Conservation (phyloP, 1,139 yeast genomes). For the Protomyces macrosporus region DNA sequence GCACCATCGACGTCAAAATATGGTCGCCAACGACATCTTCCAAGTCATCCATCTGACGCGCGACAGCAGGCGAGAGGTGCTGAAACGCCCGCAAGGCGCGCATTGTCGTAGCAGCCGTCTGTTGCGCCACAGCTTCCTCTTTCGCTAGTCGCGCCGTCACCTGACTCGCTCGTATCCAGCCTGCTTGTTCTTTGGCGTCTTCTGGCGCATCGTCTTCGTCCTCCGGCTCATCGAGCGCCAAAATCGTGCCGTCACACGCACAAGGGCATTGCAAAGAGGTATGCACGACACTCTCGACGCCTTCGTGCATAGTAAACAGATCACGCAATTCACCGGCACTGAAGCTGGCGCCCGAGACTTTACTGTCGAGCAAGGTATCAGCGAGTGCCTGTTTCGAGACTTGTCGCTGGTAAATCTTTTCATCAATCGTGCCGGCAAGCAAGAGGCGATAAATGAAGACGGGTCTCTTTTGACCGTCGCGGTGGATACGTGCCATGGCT, state of each 20-base stretch:
- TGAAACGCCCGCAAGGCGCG: background rate
- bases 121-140: background rate
- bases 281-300: conserved; percentile 68
- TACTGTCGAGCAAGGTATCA: conserved; percentile 61
- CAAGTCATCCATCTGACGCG: background rate
- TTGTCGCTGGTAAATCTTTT: conserved; percentile 91
- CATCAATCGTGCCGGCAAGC: conserved; percentile 85
- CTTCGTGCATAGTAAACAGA: conserved; percentile 56
- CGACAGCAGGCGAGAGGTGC: background rate
- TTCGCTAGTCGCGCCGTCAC: background rate
- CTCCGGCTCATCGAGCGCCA: background rate
- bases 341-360: conserved; percentile 37
- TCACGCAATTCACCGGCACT: conserved; percentile 61
- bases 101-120: background rate
- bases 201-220: background rate
- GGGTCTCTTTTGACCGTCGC: conserved; percentile 82
- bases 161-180: background rate
- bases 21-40: background rate
- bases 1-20: background rate
- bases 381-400: conserved; percentile 76
- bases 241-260: background rate
- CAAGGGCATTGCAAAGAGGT: background rate
- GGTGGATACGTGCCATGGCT: conserved; percentile 91
- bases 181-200: background rate
- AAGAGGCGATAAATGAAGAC: conserved; percentile 75